Evolutionary conservation across 495 filamentous ascomycete species (phyloP), one percentile per base, ranked within the genome.

Genomic region (Xylaria intraflava): DNA sequence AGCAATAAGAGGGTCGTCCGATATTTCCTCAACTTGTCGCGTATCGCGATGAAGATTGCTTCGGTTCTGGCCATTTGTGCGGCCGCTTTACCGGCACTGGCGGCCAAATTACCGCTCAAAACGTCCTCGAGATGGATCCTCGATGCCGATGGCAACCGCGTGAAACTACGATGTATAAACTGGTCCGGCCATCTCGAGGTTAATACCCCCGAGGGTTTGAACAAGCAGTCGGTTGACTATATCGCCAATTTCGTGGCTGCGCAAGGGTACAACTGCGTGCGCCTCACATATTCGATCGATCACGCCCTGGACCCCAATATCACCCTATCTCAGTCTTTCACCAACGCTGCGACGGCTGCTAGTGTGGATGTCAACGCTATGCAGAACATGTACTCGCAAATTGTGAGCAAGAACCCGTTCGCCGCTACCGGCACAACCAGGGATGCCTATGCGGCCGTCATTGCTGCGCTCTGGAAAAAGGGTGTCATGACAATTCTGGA

Each of bases 121-220:
- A 68, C 75, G 16, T 73, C 75, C 17, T 67, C 65, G 44, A 69
- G 76, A 31, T 79, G 73, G 73, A 79, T 79, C 55, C 60, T 77
- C 29, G 72, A 78, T 61, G 58, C 70, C 26, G 65, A 68, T 58
- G 64, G 63, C 51, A 53, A 68, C 42, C 74, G 76, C 43, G 65
- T 78, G 48, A 79, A 79, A 62, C 58, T 78, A 33, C 73, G 74
- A 26, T 79, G 76, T 61, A 60, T 74, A 33, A 79, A 79, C 70
- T 74, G 74, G 74, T 68, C 72, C 4, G 76, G 71, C n/a, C 73
- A 76, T 55, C 68, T 71, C 55, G 74, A 78, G 55, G 57, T 70
- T 54, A 68, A 76, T 62, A 59, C 76, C 36, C 75, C 75, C 40
- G 76, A 79, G 51, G 76, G 76, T 26, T 64, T 79, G 14, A 61